Evolutionary conservation across 768 basidiomycete genomes (phyloP).

Genomic region (Boletus barrowsii): DNA sequence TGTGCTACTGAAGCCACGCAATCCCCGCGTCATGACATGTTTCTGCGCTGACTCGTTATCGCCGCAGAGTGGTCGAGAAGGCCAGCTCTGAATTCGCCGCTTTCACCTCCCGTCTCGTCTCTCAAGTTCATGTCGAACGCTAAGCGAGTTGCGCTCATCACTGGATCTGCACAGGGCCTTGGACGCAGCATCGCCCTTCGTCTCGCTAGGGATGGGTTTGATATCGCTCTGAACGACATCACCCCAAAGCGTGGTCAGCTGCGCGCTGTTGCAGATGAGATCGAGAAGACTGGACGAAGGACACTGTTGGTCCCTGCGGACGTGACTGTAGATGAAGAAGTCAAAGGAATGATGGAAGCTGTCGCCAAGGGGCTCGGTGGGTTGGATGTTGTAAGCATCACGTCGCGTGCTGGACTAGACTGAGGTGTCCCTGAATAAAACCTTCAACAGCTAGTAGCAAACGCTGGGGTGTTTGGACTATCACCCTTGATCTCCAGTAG

Average conservation of each 20-base stretch:
- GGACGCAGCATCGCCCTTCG: slow-evolving; percentile 22
- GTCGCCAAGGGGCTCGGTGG: slow-evolving; percentile 3
- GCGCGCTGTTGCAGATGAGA: slow-evolving; percentile 7
- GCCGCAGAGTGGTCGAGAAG: too few species aligned
- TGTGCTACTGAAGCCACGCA: too few species aligned
- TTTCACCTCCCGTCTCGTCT: neutral
- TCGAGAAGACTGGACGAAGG: slow-evolving; percentile 11
- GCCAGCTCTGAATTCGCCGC: too few species aligned
- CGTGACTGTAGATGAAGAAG: slow-evolving; percentile 3
- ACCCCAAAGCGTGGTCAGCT: slow-evolving; percentile 12
- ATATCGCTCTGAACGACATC: slow-evolving; percentile 31
- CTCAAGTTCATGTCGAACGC: neutral
- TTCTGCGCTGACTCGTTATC: too few species aligned
- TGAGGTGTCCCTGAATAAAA: too few species aligned
- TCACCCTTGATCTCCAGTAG: slow-evolving; percentile 1
- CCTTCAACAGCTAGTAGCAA: slow-evolving; percentile 13
- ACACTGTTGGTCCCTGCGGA: slow-evolving; percentile 15
- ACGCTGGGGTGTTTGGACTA: slow-evolving; percentile 1
- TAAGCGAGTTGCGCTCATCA: slow-evolving; percentile 32
- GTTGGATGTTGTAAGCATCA: slow-evolving; percentile 5
- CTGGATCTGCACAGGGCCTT: slow-evolving; percentile 31
- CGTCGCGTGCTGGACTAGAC: too few species aligned
- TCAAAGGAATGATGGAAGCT: slow-evolving; percentile 5
- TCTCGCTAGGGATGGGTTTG: slow-evolving; percentile 22
- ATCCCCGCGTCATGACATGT: too few species aligned